Evolutionary conservation across 2,329 filamentous ascomycete species (phyloP).

Genomic region (Venturia pyrina): DNA sequence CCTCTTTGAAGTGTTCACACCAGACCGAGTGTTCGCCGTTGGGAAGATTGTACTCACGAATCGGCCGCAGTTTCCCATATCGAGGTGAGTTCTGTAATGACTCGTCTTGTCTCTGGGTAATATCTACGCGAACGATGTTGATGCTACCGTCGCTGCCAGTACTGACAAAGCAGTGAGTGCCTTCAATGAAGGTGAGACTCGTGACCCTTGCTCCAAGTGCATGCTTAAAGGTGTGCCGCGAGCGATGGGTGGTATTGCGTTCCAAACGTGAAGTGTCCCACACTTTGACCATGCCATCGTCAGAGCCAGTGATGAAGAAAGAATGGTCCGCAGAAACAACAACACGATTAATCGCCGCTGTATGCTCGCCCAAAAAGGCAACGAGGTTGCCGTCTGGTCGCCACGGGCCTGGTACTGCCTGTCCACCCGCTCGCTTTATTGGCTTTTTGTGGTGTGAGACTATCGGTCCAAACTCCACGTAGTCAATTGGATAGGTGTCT

Average conservation of each 20-base stretch:
- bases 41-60: slow-evolving; percentile 73
- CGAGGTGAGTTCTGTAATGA: slow-evolving; percentile 43
- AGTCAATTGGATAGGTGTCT: slow-evolving; percentile 50
- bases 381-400: slow-evolving; percentile 74
- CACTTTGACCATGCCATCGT: slow-evolving; percentile 82
- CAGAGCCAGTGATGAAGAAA: slow-evolving; percentile 89
- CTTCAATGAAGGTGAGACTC: slow-evolving; percentile 81
- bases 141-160: slow-evolving; percentile 85
- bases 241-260: slow-evolving; percentile 79
- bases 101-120: slow-evolving; percentile 31
- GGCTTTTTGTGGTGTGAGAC: slow-evolving; percentile 47
- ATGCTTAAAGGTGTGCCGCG: slow-evolving; percentile 76
- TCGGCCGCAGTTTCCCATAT: slow-evolving; percentile 66
- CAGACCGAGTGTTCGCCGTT: slow-evolving; percentile 70
- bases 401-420: slow-evolving; percentile 54
- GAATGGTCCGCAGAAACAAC: slow-evolving; percentile 77
- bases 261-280: slow-evolving; percentile 90
- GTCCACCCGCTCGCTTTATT: slow-evolving; percentile 42
- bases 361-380: slow-evolving; percentile 82
- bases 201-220: slow-evolving; percentile 61
- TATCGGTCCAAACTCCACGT: slow-evolving; percentile 65
- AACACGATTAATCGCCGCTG: slow-evolving; percentile 69
- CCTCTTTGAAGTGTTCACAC: slow-evolving; percentile 86
- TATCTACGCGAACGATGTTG: slow-evolving; percentile 77
- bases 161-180: slow-evolving; percentile 87